Conservation (phyloP, 176 grass and related monocot species). For the Hsuehochloa calcarea region DNA sequence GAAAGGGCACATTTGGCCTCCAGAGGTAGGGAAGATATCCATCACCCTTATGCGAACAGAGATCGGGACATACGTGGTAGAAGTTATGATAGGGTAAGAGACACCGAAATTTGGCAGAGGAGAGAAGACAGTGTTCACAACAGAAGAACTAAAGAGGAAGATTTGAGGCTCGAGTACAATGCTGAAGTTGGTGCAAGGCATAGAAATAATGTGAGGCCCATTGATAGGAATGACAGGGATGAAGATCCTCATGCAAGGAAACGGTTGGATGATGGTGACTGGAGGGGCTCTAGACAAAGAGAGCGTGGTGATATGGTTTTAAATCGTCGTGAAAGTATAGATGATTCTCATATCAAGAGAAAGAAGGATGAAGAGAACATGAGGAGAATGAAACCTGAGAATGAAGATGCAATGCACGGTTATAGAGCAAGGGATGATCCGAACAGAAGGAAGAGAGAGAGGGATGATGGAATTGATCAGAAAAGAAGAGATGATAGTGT, state of each 20-base stretch:
- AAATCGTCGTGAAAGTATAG: slow-evolving; percentile 54
- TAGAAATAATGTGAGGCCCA: slow-evolving; percentile 58
- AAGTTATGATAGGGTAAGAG: slow-evolving; percentile 80
- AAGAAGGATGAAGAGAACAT: slow-evolving; percentile 73
- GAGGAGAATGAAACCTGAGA: slow-evolving; percentile 74
- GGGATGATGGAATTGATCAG: slow-evolving; percentile 66
- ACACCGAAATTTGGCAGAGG: slow-evolving; percentile 53
- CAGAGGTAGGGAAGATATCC: slow-evolving; percentile 61
- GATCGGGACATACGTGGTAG: slow-evolving; percentile 58
- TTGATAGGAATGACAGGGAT: slow-evolving; percentile 69
- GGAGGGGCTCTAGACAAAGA: slow-evolving; percentile 70
- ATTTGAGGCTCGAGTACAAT: slow-evolving; percentile 58
- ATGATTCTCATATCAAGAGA: slow-evolving; percentile 77
- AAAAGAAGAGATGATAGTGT: slow-evolving; percentile 62
- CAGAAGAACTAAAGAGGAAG: slow-evolving; percentile 78
- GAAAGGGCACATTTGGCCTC: slow-evolving; percentile 46
- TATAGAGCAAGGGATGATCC: slow-evolving; percentile 67
- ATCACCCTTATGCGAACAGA: slow-evolving; percentile 46
- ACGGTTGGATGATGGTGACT: slow-evolving; percentile 67
- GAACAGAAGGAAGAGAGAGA: slow-evolving; percentile 76
- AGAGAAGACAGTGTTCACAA: slow-evolving; percentile 74
- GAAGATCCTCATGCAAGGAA: slow-evolving; percentile 71
- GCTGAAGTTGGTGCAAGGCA: slow-evolving; percentile 56
- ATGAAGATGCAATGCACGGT: slow-evolving; percentile 52
- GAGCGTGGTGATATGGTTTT: slow-evolving; percentile 55